These are phyloP conservation scores for Sicyos edulis DNA, from an alignment of 306 rosid genomes.

Conservation along the genomic window DNA sequence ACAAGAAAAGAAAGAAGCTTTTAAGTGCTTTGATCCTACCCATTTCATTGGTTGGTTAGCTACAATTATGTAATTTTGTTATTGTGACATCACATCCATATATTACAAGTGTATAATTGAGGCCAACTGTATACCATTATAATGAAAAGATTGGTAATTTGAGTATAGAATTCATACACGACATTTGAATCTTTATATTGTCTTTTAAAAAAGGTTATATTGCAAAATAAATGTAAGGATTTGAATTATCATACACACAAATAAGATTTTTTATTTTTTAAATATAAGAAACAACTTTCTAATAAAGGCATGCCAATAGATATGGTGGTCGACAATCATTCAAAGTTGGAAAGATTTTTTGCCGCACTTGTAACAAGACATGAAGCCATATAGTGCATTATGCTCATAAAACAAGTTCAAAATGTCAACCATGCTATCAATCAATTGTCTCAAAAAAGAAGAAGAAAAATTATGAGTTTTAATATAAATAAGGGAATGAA, in stretches of 20 bases:
- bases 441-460: too few species aligned
- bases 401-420: too few species aligned
- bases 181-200: neutral
- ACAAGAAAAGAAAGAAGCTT: neutral
- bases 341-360: too few species aligned
- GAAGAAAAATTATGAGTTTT: too few species aligned
- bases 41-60: conserved; percentile 3
- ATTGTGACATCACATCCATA: conserved; percentile 13
- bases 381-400: too few species aligned
- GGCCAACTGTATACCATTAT: conserved; percentile 11
- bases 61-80: neutral
- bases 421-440: too few species aligned
- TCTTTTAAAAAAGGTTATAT: too few species aligned
- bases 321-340: neutral
- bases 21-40: neutral
- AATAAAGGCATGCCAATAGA: neutral
- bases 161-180: too few species aligned
- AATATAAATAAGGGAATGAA: too few species aligned
- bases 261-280: too few species aligned
- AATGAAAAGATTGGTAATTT: neutral
- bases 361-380: neutral
- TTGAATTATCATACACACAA: too few species aligned
- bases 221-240: too few species aligned
- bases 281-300: neutral
- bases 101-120: neutral